Evolutionary conservation across 441 rosid genomes (phyloP), one percentile per base, ranked within the genome.

Genomic region (Iberis amara): DNA sequence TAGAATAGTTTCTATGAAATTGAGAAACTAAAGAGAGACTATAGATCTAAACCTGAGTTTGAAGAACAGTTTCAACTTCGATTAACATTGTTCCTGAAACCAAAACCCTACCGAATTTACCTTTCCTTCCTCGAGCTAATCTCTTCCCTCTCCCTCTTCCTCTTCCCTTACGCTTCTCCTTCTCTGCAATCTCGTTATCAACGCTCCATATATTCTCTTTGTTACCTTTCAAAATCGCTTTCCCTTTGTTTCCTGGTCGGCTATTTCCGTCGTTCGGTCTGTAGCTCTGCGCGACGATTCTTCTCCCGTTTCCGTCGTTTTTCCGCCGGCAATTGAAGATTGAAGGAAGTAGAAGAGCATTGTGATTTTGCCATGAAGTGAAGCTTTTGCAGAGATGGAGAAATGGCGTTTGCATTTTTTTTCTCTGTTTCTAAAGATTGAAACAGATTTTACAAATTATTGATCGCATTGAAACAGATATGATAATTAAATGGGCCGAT

Each of bases 41-140:
- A 6, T 3, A 11, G 28, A 45, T n/a, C 1, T 54, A 39, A 51
- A 85, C 96, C 89, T 85, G 92, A 21, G 92, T 81, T 71, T 90
- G 98, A 52, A 87, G 96, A 54, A 90, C 73, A 59, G 88, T 81
- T 48, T 87, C 98, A 39, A 65, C 66, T 61, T 87, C 92, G 68
- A 78, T 72, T 15, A 81, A 59, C 92, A 87, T 83, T 41, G 86
- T 53, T 28, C 80, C 85, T 1, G 96, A 77, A 50, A 81, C 84
- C 55, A 68, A 49, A 44, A 61, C 28, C 12, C 83, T 68, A 9
- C 49, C 69, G 8, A 70, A 74, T 70, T 41, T 68, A 38, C 42
- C 63, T 58, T 70, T 63, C 68, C 68, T 72, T 56, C 72, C 77
- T 27, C 66, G 62, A 47, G 54, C 75, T 52, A 65, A 43, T 55